phyloP scores from a whole-genome alignment of 805 yeast species.

The Pichia exigua region DNA sequence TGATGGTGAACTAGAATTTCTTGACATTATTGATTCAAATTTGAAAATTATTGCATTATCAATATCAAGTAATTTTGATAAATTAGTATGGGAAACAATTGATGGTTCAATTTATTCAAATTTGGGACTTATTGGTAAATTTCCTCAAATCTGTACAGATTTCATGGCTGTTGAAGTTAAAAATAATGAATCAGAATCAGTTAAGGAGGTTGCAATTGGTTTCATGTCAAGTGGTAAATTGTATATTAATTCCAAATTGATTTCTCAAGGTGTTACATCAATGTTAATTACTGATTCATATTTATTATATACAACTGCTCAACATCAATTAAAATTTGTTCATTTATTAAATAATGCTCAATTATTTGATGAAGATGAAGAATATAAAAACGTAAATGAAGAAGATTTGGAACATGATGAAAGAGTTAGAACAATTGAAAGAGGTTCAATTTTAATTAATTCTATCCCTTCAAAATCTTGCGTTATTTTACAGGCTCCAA shows the following conservation, averaged over 20 bases:
- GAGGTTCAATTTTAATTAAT: conserved; percentile 82
- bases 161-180: conserved; percentile 34
- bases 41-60: conserved; percentile 49
- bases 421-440: conserved; percentile 79
- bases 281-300: conserved; percentile 63
- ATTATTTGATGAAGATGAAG: conserved; percentile 13
- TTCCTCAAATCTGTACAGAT: conserved; percentile 66
- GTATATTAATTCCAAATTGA: conserved; percentile 49
- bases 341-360: conserved; percentile 40
- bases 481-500: conserved; percentile 84
- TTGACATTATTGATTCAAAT: conserved; percentile 33
- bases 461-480: conserved; percentile 76
- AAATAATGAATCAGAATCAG: conserved; percentile 15
- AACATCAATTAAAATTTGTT: conserved; percentile 71
- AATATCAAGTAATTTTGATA: conserved; percentile 43
- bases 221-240: conserved; percentile 69
- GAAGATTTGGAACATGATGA: conserved; percentile 56
- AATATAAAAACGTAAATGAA: conserved; percentile 6
- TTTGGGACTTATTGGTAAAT: conserved; percentile 31
- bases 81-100: conserved; percentile 50
- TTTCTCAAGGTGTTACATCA: conserved; percentile 77
- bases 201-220: conserved; percentile 45
- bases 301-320: conserved; percentile 80
- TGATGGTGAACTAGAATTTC: conserved; percentile 36
- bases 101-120: conserved; percentile 48